Conservation (phyloP, 352 stramenopile genomes). For the Phytopythium cucurbitacearum region DNA sequence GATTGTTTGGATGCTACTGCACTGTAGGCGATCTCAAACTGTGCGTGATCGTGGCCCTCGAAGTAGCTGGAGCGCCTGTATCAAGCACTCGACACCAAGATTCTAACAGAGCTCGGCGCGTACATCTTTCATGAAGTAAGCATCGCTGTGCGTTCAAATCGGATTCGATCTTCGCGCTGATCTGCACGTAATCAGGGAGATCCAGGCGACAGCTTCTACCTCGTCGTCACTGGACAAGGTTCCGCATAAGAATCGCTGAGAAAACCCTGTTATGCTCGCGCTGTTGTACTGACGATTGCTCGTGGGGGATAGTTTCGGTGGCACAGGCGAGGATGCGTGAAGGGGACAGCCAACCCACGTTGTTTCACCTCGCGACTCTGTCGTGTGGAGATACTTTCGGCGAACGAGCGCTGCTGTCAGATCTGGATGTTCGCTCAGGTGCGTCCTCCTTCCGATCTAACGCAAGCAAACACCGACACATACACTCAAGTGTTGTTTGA, state of each 20-base stretch:
- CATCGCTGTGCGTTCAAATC: background rate
- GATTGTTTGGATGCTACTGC: background rate
- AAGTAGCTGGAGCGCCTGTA: constrained; percentile 67
- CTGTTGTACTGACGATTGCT: too few species aligned
- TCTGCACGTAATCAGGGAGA: constrained; percentile 36
- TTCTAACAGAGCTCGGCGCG: constrained; percentile 32
- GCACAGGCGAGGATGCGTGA: background rate
- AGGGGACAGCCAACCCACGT: background rate
- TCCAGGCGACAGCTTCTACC: constrained; percentile 70
- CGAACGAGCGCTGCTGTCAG: constrained; percentile 62
- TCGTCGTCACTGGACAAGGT: constrained; percentile 75
- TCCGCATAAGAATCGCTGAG: background rate
- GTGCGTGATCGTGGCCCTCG: background rate
- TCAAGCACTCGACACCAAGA: constrained; percentile 56
- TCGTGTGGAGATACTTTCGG: constrained; percentile 69
- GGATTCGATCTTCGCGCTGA: too few species aligned
- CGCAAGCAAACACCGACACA: too few species aligned
- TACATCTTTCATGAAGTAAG: constrained; percentile 64
- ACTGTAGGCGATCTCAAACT: background rate
- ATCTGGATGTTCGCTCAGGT: constrained; percentile 59
- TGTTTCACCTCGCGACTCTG: constrained; percentile 38
- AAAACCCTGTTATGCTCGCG: too few species aligned
- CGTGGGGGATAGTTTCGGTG: background rate
- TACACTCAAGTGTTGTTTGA: constrained; percentile 3
- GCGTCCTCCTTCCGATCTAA: background rate